Percentiles rank a stretch among this genome's conserved stretches.
phyloP scores from a whole-genome alignment of 257 asterid species.

The Prunella vulgaris region DNA sequence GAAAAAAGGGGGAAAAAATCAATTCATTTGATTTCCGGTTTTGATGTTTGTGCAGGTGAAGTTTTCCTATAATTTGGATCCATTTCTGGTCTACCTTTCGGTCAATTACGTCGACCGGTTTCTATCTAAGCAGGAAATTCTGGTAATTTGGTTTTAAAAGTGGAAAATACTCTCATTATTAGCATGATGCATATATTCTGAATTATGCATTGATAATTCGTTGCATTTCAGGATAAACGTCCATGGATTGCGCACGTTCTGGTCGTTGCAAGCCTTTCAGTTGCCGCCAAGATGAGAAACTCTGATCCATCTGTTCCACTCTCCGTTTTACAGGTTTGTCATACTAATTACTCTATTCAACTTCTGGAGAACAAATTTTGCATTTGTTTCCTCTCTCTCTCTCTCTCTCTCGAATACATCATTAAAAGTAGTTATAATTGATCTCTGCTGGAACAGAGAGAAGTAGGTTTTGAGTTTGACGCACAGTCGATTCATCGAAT shows the following conservation, averaged over 20 bases:
- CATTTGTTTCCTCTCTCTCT: no score
- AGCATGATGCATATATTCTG: not conserved
- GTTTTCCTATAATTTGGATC: constrained; percentile 33
- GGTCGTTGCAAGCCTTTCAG: constrained; percentile 50
- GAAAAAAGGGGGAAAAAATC: not conserved
- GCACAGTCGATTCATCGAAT: constrained; percentile 38
- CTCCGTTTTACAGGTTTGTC: constrained; percentile 37
- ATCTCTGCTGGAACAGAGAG: constrained; percentile 38
- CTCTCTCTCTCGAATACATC: not conserved
- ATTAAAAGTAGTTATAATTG: not conserved
- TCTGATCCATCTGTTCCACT: constrained; percentile 28
- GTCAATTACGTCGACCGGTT: constrained; percentile 61
- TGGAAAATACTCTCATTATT: not conserved
- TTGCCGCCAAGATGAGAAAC: constrained; percentile 56
- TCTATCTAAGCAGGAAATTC: constrained; percentile 39
- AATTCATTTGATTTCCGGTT: not conserved
- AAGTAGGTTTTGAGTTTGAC: constrained; percentile 34
- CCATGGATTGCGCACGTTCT: constrained; percentile 51
- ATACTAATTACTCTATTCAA: not conserved
- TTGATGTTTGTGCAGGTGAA: constrained; percentile 31
- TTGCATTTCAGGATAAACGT: constrained; percentile 34
- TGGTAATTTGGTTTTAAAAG: constrained; percentile 24
- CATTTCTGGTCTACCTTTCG: constrained; percentile 47
- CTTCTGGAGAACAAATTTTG: not conserved
- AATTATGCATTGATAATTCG: not conserved